Conservation (phyloP, 768 basidiomycete species). For the Leccinum barrowsii region DNA sequence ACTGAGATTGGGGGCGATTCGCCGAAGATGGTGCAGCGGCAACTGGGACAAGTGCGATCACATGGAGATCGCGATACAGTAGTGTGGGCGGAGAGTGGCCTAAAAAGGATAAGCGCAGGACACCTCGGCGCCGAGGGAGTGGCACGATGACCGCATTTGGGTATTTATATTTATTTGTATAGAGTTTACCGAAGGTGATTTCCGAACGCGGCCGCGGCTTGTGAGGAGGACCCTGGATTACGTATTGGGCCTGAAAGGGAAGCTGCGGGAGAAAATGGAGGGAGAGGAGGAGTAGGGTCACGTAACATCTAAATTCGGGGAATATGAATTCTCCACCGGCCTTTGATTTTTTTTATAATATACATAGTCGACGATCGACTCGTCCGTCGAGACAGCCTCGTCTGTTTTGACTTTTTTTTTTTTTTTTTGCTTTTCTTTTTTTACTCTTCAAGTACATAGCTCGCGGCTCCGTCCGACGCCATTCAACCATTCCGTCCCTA, state of each 20-base stretch:
- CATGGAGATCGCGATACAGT: constrained; percentile 32
- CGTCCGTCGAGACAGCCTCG: constrained; percentile 27
- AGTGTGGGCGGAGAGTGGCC: constrained; percentile 31
- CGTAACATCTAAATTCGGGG: constrained; percentile 35
- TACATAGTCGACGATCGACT: constrained; percentile 35
- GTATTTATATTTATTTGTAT: constrained; percentile 22
- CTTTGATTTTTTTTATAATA: constrained; percentile 33
- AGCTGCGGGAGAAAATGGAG: constrained; percentile 33
- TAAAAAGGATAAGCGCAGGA: constrained; percentile 26
- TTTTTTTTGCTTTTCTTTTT: constrained; percentile 25
- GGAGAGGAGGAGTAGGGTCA: constrained; percentile 26
- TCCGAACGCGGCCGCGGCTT: constrained; percentile 38
- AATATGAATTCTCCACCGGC: constrained; percentile 39
- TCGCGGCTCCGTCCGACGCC: constrained; percentile 27
- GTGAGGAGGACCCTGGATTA: constrained; percentile 33
- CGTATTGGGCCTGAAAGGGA: constrained; percentile 26
- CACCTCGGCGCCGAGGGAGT: constrained; percentile 43
- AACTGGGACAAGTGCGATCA: constrained; percentile 27
- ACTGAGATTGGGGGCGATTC: constrained; percentile 30
- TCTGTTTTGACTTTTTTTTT: constrained; percentile 27
- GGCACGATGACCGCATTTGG: constrained; percentile 24
- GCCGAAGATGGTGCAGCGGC: constrained; percentile 34
- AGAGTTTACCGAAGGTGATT: constrained; percentile 37
- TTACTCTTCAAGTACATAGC: constrained; percentile 33
- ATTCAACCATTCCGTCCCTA: constrained; percentile 37